Evolutionary conservation across 306 rosid genomes (phyloP), one percentile per base, ranked within the genome.

Genomic region (Delonix regia): DNA sequence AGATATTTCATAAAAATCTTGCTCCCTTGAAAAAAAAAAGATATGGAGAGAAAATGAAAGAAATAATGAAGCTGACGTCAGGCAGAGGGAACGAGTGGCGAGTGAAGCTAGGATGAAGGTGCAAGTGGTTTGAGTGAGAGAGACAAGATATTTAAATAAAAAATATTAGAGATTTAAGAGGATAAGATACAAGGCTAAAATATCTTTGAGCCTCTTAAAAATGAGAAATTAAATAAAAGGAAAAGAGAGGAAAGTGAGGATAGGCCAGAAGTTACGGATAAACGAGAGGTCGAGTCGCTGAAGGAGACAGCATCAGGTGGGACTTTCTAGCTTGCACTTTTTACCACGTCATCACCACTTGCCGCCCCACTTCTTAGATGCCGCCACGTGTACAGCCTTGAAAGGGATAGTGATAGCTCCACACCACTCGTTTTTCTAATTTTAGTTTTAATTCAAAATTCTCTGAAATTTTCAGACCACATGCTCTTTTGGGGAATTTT

Each of bases 311-410:
- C 52, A 22, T 45, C 52, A 3, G 76, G 36, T 53, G 51, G 21
- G 67, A 48, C 73, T 44, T 6, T 47, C 14, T 10, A 13, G 38
- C 21, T 21, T 79, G 78, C 82, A n/a, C 84, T 79, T 82, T 82
- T 79, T 0, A 74, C 84, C 82, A 82, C 82, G 84, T 85, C 88
- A 78, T 56, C 3, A 1, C 68, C 83, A 82, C 86, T 71, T 0
- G 53, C 88, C 88, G 86, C 69, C 86, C 28, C 44, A 57, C 82
- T 9, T 38, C 7, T 4, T 2, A 4, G 1, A 9, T 0, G 0
- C 3, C 2, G 77, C 64, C 84, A 85, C 82, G 74, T 71, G 84
- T 85, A 5, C 48, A 4, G 0, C 0, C 6, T 9, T 22, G 12
- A 34, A 47, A 36, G 16, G 24, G 75, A 16, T n/a, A 16, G 44